Conservation (phyloP, 306 rosid genomes). For the Begonia loranthoides region DNA sequence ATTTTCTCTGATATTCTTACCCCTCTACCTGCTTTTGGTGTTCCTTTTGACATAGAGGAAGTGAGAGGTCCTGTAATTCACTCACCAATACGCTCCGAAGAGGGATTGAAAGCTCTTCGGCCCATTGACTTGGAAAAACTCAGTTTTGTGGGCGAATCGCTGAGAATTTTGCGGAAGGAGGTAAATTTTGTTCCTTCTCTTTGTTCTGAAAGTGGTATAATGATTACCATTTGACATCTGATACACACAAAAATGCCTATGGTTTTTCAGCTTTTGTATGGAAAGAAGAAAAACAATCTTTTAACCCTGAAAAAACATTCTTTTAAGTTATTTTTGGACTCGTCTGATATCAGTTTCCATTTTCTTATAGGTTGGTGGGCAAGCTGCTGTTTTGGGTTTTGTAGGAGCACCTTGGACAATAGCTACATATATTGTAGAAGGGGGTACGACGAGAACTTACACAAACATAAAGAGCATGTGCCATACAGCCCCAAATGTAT, state of each 20-base stretch:
- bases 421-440: conserved; percentile 95
- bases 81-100: conserved; percentile 71
- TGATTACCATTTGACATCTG: background rate
- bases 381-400: conserved; percentile 91
- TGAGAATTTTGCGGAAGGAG: conserved; percentile 60
- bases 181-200: conserved; percentile 19
- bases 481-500: conserved; percentile 76
- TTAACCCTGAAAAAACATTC: no score
- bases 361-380: conserved; percentile 54
- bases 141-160: conserved; percentile 75
- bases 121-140: conserved; percentile 76
- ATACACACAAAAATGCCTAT: background rate
- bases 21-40: conserved; percentile 90
- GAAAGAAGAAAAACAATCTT: no score
- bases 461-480: conserved; percentile 92
- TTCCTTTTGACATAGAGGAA: conserved; percentile 89
- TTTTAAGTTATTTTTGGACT: no score
- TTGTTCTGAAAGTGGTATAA: conserved; percentile 6
- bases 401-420: conserved; percentile 99
- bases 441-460: conserved; percentile 80
- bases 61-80: conserved; percentile 85
- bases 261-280: no score
- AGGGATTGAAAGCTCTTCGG: conserved; percentile 65
- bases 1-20: conserved; percentile 95
- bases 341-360: conserved; percentile 4